These are phyloP conservation scores for Cudoniella acicularis DNA, from an alignment of 495 filamentous ascomycete species.

Conservation along the genomic window DNA sequence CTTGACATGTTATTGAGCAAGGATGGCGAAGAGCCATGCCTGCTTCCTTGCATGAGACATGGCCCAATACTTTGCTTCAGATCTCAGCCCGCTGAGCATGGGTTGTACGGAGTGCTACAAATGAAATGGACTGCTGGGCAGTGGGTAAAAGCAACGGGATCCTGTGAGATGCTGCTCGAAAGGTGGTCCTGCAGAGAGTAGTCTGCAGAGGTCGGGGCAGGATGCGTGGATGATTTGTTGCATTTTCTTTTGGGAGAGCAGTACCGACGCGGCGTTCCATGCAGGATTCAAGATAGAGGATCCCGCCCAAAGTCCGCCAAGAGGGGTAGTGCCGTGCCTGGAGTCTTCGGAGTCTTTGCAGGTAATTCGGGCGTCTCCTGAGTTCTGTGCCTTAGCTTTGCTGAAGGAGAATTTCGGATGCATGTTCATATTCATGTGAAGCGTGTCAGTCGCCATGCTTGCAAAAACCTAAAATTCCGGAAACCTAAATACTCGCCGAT, in stretches of 20 bases:
- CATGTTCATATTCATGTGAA: too few species aligned
- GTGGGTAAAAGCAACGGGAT: background rate
- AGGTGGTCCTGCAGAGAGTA: background rate
- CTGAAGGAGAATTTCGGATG: too few species aligned
- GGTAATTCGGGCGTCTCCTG: too few species aligned
- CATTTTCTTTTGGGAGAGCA: background rate
- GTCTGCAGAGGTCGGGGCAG: background rate
- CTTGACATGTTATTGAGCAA: slow-evolving; percentile 13
- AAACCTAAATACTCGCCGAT: too few species aligned
- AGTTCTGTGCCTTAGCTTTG: too few species aligned
- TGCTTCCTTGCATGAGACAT: slow-evolving; percentile 19
- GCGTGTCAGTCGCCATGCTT: too few species aligned
- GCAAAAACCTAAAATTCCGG: too few species aligned
- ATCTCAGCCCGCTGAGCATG: slow-evolving; percentile 5
- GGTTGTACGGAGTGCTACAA: slow-evolving; percentile 7
- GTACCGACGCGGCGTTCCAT: background rate
- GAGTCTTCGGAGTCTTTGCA: too few species aligned
- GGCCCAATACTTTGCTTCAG: slow-evolving; percentile 13
- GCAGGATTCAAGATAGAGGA: background rate
- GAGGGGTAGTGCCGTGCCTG: background rate
- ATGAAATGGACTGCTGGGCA: background rate
- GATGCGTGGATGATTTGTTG: background rate
- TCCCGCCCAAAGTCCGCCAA: background rate
- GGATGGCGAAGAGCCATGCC: slow-evolving; percentile 11
- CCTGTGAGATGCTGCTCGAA: background rate